Evolutionary conservation across 306 rosid species (phyloP).

Genomic region (Heteromeles arbutifolia): DNA sequence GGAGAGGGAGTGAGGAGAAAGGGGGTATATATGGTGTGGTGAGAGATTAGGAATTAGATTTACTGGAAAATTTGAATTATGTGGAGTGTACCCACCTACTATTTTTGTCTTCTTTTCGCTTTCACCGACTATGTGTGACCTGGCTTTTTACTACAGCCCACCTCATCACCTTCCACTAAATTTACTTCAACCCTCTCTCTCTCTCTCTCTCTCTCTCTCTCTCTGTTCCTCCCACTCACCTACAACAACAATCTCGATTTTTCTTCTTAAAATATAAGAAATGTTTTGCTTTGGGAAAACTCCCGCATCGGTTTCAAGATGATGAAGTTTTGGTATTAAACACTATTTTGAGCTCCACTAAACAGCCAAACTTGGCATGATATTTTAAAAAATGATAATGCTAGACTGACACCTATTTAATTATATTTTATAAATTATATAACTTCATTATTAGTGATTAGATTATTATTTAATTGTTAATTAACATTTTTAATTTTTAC

Average conservation of each 20-base stretch:
- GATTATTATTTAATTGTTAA: no score
- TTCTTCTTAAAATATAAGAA: neutral
- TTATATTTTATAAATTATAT: no score
- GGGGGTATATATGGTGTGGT: conserved; percentile 44
- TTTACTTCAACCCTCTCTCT: conserved; percentile 10
- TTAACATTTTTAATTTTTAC: no score
- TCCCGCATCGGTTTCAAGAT: neutral
- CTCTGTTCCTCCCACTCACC: conserved; percentile 20
- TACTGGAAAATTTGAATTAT: neutral
- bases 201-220: neutral
- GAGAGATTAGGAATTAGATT: neutral
- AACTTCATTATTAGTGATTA: no score
- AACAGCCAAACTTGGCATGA: neutral
- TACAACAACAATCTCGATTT: neutral
- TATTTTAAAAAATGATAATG: neutral
- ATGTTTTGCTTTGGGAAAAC: neutral
- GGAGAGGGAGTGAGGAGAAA: neutral
- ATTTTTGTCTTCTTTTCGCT: conserved; percentile 14
- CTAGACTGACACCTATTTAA: no score
- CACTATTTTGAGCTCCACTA: neutral
- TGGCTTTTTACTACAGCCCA: conserved; percentile 16
- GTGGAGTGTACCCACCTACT: neutral
- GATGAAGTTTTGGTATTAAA: neutral
- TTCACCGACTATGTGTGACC: conserved; percentile 32
- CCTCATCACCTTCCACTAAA: conserved; percentile 21